Base-by-base conservation (phyloP, 352 stramenopile species). In the Phytophthora gonapodyides region DNA sequence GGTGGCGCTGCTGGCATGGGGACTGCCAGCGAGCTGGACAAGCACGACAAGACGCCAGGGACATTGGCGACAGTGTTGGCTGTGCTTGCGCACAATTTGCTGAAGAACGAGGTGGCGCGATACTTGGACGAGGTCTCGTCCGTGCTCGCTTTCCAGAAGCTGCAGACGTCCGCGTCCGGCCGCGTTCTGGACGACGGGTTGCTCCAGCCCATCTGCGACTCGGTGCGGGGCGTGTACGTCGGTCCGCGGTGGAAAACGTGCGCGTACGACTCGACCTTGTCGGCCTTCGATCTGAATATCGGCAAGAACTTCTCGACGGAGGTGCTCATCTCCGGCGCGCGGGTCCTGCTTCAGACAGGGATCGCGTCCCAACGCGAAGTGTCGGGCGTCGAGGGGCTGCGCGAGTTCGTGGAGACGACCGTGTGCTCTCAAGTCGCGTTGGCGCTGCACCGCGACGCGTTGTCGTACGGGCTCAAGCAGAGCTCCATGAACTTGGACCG, bases 261-360 rank as follows among this genome's bases (percentile, higher is more conserved):
- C 64, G 71, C 82, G 16, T 84, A 81, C 37, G 78, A 92, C 41
- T 89, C 87, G 48, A 94, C 84, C 24, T 51, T 94, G 7, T 84
- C 84, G 16, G 80, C 84, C 1, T 89, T 96, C 47, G 87, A 96
- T 48, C 69, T 96, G 19, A 82, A 65, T 54, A 86, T 96, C 34
- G 87, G 87, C 37, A 96, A 96, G 66, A 88, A 88, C 59, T 94
- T 92, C 30, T 80, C 75, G 0, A 93, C 86, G 11, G 87, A 96
- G 61, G 75, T 96, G 31, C 56, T 93, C 37, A 83, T 96, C 48
- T 79, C 75, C 7, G 87, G 84, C n/a, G 88, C 87, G 11, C 77
- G 76, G 12, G 88, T 96, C 61, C 69, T 85, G 24, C 82, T 90
- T 53, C 80, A 90, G 59, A 82, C 82, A 19, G 82, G 76, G 9